phyloP scores from a whole-genome alignment of 257 asterid genomes.

The Przewalskia tangutica region DNA sequence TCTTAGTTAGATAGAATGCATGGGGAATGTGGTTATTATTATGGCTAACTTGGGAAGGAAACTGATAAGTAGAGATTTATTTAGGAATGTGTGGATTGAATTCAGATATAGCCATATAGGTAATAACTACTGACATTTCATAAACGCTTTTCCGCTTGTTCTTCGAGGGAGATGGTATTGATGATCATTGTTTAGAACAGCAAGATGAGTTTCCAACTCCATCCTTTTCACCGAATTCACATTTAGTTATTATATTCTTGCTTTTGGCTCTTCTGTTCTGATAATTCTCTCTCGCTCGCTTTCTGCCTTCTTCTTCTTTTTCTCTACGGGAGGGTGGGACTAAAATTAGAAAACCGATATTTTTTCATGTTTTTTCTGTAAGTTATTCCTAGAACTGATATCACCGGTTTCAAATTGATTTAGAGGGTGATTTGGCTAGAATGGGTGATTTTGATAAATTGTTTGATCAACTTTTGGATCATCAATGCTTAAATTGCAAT shows the following conservation, averaged over 20 bases:
- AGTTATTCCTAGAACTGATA: background rate
- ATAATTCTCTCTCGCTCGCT: background rate
- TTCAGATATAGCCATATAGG: background rate
- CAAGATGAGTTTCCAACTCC: background rate
- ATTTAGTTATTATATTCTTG: background rate
- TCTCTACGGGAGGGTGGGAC: background rate
- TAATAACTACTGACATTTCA: background rate
- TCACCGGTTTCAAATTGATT: conserved; percentile 1
- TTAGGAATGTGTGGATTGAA: background rate
- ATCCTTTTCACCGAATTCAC: background rate
- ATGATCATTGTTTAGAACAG: background rate
- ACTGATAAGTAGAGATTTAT: background rate
- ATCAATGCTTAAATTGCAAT: background rate
- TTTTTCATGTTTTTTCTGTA: background rate
- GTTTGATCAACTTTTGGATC: background rate
- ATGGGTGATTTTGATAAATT: background rate
- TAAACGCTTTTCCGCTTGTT: background rate
- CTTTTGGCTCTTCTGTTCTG: background rate
- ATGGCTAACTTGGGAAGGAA: background rate
- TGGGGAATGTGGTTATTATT: background rate
- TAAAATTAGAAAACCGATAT: background rate
- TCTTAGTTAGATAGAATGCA: background rate
- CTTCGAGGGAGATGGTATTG: background rate
- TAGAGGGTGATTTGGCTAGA: background rate
- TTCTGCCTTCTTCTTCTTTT: background rate